These are phyloP conservation scores for Silene vulgaris DNA, from an alignment of 179 eudicot genomes.

Conservation along the genomic window DNA sequence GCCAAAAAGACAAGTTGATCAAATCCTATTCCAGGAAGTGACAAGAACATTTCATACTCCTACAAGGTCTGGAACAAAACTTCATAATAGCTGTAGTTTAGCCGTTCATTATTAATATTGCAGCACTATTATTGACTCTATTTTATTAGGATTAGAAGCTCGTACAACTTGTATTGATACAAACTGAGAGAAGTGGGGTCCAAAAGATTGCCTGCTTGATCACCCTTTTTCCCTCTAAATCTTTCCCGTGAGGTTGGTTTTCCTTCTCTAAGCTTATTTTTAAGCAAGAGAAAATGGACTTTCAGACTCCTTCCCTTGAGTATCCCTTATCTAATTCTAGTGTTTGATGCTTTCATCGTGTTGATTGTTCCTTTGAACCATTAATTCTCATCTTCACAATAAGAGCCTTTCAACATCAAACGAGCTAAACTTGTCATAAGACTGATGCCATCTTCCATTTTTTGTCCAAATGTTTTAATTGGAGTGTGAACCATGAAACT, in stretches of 20 bases:
- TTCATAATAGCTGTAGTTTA: too few relatives aligned
- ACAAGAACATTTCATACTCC: neutral
- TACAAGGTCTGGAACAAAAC: neutral
- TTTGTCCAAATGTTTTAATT: neutral
- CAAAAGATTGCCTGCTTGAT: neutral
- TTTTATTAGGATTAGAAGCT: neutral
- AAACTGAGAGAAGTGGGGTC: neutral
- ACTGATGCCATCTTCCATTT: neutral
- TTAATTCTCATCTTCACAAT: neutral
- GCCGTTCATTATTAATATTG: neutral
- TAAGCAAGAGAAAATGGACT: neutral
- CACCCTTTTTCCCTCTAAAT: neutral
- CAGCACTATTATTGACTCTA: neutral
- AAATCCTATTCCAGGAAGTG: neutral
- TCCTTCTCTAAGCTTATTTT: neutral
- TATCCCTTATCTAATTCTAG: neutral
- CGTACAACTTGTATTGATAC: neutral
- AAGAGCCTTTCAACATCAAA: neutral
- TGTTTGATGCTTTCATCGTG: neutral
- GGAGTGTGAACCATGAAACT: neutral
- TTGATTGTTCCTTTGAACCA: neutral
- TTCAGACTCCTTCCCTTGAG: neutral
- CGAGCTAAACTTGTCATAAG: neutral
- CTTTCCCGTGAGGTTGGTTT: neutral
- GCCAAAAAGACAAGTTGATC: neutral